A percentile compares a stretch with the other conserved stretches of the same genome.
These are phyloP conservation scores for Vaccinium macrocarpon DNA, from an alignment of 148 eudicot genomes.

Conservation along the genomic window DNA sequence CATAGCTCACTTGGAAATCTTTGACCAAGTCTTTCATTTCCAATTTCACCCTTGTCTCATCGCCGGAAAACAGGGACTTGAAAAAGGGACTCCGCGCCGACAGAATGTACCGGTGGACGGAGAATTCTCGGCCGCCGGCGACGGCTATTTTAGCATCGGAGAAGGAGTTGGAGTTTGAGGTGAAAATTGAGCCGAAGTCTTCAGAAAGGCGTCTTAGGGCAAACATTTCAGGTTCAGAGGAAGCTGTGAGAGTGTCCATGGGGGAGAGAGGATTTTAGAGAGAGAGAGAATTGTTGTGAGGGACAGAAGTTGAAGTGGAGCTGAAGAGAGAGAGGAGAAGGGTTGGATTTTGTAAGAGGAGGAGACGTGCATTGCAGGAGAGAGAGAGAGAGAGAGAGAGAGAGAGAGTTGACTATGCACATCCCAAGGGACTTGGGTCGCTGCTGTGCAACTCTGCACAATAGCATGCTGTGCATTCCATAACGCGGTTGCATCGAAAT, in stretches of 20 bases:
- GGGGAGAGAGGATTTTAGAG: no score
- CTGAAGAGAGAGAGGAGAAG: not conserved
- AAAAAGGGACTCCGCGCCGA: conserved; percentile 62
- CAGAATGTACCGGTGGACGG: conserved; percentile 71
- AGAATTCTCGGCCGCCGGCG: conserved; percentile 41
- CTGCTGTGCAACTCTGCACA: no score
- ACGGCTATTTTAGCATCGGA: conserved; percentile 60
- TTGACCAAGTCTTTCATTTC: conserved; percentile 53
- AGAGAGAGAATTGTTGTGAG: not conserved
- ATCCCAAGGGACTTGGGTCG: no score
- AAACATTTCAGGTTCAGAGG: conserved; percentile 26
- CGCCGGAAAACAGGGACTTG: conserved; percentile 24
- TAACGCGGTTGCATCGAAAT: no score
- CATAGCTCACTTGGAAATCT: conserved; percentile 59
- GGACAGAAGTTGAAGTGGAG: no score
- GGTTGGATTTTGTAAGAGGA: not conserved
- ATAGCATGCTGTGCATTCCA: no score
- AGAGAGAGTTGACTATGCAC: no score
- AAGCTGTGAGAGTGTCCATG: conserved; percentile 15
- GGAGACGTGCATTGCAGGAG: no score
- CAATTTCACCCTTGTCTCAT: conserved; percentile 38
- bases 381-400: no score
- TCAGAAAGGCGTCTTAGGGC: conserved; percentile 61
- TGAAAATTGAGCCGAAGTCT: conserved; percentile 36
- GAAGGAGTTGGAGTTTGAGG: conserved; percentile 28